These are phyloP conservation scores for Discostella stelligeroides DNA, from an alignment of 108 stramenopile genomes.

Conservation along the genomic window DNA sequence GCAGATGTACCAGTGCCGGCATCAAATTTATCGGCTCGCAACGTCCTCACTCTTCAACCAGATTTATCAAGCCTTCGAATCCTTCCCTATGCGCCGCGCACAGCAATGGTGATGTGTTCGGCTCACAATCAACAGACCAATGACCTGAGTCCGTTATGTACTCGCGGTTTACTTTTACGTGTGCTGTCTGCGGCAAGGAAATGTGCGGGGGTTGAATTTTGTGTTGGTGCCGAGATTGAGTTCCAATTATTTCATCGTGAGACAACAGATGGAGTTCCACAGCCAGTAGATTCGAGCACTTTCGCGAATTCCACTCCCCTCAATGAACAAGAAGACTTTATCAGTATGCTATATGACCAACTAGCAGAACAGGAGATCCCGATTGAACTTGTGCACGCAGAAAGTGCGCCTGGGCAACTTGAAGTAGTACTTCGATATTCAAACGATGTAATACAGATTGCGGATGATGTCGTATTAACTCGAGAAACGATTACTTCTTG, in stretches of 20 bases:
- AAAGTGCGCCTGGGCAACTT: conserved; percentile 79
- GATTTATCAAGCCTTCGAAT: conserved; percentile 64
- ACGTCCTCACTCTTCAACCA: conserved; percentile 61
- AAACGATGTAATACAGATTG: conserved; percentile 58
- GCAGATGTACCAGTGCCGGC: conserved; percentile 55
- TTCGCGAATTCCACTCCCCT: conserved; percentile 68
- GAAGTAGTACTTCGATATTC: conserved; percentile 75
- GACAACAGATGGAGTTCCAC: conserved; percentile 16
- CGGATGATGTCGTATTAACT: conserved; percentile 69
- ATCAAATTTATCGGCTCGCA: conserved; percentile 58
- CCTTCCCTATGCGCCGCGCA: conserved; percentile 72
- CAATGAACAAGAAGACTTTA: conserved; percentile 79
- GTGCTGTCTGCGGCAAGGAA: conserved; percentile 53
- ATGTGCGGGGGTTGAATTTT: conserved; percentile 57
- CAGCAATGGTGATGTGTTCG: conserved; percentile 74
- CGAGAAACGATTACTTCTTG: conserved; percentile 71
- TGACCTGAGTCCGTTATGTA: conserved; percentile 67
- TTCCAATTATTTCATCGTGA: conserved; percentile 55
- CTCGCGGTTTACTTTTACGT: conserved; percentile 62
- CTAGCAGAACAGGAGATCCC: conserved; percentile 68
- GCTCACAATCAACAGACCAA: conserved; percentile 57
- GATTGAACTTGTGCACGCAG: conserved; percentile 72
- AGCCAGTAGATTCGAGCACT: conserved; percentile 62
- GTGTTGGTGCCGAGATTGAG: conserved; percentile 81
- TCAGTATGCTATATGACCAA: conserved; percentile 64